phyloP scores from a whole-genome alignment of 441 rosid species.

The Erodium moschatum region DNA sequence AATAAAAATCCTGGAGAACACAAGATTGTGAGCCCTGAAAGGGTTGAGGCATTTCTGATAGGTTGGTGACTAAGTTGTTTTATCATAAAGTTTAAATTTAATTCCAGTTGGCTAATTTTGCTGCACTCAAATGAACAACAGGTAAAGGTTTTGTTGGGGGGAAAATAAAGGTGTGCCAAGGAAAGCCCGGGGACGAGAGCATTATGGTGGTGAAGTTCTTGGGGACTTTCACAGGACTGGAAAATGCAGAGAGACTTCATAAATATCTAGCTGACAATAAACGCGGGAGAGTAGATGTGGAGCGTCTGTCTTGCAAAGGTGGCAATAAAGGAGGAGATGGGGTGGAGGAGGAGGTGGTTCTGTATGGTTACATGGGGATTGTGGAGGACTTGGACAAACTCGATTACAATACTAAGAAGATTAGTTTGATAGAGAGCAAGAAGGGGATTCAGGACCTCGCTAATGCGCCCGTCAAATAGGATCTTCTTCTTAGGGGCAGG shows the following conservation, averaged over 20 bases:
- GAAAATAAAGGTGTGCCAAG: slow-evolving; percentile 41
- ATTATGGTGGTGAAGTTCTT: slow-evolving; percentile 43
- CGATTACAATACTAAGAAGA: slow-evolving; percentile 48
- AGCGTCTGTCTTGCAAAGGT: slow-evolving; percentile 21
- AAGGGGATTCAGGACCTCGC: slow-evolving; percentile 50
- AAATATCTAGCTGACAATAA: slow-evolving; percentile 33
- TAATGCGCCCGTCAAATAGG: slow-evolving; percentile 44
- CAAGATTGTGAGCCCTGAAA: slow-evolving; percentile 40
- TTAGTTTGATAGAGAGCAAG: slow-evolving; percentile 46
- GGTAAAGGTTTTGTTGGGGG: slow-evolving; percentile 44
- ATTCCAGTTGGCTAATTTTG: neutral
- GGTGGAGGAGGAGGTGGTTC: slow-evolving; percentile 33
- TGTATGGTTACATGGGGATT: slow-evolving; percentile 49
- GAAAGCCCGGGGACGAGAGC: slow-evolving; percentile 59
- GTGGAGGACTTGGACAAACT: slow-evolving; percentile 55
- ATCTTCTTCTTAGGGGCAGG: neutral
- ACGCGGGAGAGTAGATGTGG: slow-evolving; percentile 40
- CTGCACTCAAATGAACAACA: slow-evolving; percentile 19
- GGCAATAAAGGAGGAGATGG: neutral
- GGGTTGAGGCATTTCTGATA: slow-evolving; percentile 44
- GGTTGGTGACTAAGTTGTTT: slow-evolving; percentile 26
- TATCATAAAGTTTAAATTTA: neutral
- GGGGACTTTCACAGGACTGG: slow-evolving; percentile 50
- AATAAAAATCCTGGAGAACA: slow-evolving; percentile 37
- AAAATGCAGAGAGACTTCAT: slow-evolving; percentile 45